Evolutionary conservation across 2,329 filamentous ascomycete species (phyloP), one percentile per base, ranked within the genome.

Genomic region (Domatiomyces catenatus): DNA sequence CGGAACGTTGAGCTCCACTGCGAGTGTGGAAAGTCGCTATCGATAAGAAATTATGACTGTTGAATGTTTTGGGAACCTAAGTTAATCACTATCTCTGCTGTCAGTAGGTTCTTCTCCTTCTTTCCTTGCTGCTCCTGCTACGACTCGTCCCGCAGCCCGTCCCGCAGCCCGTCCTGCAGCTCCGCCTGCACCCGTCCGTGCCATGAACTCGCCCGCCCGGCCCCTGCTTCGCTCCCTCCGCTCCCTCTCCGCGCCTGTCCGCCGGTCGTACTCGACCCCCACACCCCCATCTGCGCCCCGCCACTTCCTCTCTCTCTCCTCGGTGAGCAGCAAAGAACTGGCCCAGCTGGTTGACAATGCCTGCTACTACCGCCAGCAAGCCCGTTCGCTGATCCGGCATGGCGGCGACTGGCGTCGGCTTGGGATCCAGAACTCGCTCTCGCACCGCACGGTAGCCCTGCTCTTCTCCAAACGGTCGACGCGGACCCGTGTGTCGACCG

Each of bases 391-490:
- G 10, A 39, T 39, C 32, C 32, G 32, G 32, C 32, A 39, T 39
- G 32, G 32, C 32, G 32, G 32, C 32, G 68, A 77, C 50, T 69
- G 77, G 46, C 45, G 45, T 79, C 83, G 2, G 65, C 71, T 48
- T 70, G 73, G 44, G 70, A 43, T 44, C 24, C 18, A 49, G 39
- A 43, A 43, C 19, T 72, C 77, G 8, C 70, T 98, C 55, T 69
- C 76, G 0, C 85, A 86, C 48, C 80, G 86, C 67, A 89, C 88
- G 0, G 79, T 98, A 28, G 90, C 92, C 58, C 84, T 98, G 81
- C 86, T 93, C 75, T 98, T 98, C 74, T 93, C 77, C 75, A 98
- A 98, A 72, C 81, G 89, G 59, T 93, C 85, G 61, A 98, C 92
- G 10, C 80, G 92, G 53, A 98, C 92, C 10, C 81, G 92, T 55